These are phyloP conservation scores for Barnettozyma hawaiiensis DNA, from an alignment of 1,139 yeast genomes.

Conservation along the genomic window DNA sequence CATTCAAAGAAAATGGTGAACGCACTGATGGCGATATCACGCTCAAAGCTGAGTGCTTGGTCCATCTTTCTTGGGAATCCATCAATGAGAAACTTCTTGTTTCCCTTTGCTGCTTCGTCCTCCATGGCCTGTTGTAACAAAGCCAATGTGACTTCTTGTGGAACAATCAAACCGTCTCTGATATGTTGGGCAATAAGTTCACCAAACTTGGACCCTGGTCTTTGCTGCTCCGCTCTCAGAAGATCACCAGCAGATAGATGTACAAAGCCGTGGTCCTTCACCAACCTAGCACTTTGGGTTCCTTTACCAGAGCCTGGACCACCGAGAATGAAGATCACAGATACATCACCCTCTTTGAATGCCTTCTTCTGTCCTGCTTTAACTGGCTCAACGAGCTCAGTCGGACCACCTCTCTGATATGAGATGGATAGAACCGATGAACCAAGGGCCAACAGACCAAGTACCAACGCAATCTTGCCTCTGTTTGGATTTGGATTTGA, in stretches of 20 bases:
- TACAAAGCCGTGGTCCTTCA: conserved; percentile 71
- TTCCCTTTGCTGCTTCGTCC: conserved; percentile 47
- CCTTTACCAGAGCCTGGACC: conserved; percentile 93
- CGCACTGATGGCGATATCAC: conserved; percentile 66
- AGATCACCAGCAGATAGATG: conserved; percentile 95
- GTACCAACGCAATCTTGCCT: conserved; percentile 27
- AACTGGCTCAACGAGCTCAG: conserved; percentile 44
- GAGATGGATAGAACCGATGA: conserved; percentile 42
- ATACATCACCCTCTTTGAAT: conserved; percentile 56
- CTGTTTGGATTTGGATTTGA: conserved; percentile 13
- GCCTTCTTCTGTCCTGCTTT: conserved; percentile 34
- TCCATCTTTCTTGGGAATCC: conserved; percentile 99
- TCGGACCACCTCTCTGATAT: conserved; percentile 42
- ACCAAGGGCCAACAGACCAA: conserved; percentile 36
- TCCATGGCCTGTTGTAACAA: conserved; percentile 74
- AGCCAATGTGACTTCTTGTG: conserved; percentile 91
- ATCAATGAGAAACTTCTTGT: conserved; percentile 67
- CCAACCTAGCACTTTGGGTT: conserved; percentile 87
- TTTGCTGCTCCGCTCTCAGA: conserved; percentile 82
- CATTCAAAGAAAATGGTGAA: conserved; percentile 91
- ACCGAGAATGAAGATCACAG: conserved; percentile 84
- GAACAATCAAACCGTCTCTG: conserved; percentile 86
- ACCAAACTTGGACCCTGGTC: conserved; percentile 81
- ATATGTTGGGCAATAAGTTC: conserved; percentile 78
- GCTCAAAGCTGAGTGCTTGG: conserved; percentile 89